A percentile compares a stretch with the other conserved stretches of the same genome.
Conservation (phyloP, 139 green algal species). For the Chlorella sp. region DNA sequence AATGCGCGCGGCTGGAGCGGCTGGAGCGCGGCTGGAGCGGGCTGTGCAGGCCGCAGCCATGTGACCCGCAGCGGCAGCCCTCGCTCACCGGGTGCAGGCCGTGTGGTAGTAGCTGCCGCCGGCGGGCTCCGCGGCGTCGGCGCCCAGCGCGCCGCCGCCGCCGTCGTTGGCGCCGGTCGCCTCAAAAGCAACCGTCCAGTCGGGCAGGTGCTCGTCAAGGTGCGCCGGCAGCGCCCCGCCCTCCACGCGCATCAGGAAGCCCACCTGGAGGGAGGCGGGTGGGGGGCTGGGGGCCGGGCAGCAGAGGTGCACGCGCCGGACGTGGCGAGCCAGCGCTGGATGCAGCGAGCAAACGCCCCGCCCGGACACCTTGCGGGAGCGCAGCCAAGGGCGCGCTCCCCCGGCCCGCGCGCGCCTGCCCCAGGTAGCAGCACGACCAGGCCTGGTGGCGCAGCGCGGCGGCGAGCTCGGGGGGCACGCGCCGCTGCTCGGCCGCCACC, state of each 20-base stretch:
- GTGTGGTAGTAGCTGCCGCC: no score
- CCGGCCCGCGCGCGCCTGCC: constrained; percentile 46
- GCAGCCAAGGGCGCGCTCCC: no score
- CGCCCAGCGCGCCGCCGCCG: neutral
- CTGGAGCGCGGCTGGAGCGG: no score
- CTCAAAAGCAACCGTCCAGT: constrained; percentile 54
- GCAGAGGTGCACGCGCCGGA: no score
- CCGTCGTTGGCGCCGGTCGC: neutral
- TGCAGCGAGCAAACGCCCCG: no score
- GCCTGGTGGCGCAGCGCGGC: constrained; percentile 36
- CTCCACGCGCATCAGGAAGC: constrained; percentile 56
- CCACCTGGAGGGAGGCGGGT: constrained; percentile 28
- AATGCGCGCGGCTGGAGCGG: no score
- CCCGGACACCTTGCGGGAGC: no score
- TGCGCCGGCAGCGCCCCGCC: constrained; percentile 54
- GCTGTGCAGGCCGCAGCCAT: no score
- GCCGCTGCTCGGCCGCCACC: constrained; percentile 58
- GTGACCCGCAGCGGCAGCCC: no score
- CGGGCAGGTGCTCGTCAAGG: constrained; percentile 69
- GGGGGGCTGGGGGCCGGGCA: neutral
- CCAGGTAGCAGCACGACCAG: constrained; percentile 83
- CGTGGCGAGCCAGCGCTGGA: no score
- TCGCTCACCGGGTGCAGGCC: no score
- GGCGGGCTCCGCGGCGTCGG: no score
- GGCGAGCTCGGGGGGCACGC: constrained; percentile 60